Percentiles rank a stretch among this genome's conserved stretches.
Conservation (phyloP, 179 eudicot species). For the Camellia oleifera region DNA sequence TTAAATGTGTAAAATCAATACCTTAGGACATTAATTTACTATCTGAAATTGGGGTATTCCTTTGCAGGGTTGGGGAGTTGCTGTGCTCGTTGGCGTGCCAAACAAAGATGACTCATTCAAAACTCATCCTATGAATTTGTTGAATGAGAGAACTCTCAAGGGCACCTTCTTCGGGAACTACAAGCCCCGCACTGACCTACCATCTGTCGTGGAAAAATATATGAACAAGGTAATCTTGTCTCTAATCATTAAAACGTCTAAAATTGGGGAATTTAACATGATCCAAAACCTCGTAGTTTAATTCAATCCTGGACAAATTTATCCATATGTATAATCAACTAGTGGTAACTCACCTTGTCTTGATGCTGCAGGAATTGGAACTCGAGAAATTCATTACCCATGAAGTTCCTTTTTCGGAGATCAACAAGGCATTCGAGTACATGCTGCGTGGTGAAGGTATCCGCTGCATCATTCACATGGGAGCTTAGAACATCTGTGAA, state of each 20-base stretch:
- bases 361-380: conserved; percentile 45
- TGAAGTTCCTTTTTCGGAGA: conserved; percentile 50
- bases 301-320: background rate
- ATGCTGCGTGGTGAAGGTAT: conserved; percentile 63
- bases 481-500: conserved; percentile 2
- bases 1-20: background rate
- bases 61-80: conserved; percentile 28
- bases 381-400: conserved; percentile 77
- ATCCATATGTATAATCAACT: background rate
- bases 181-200: conserved; percentile 48
- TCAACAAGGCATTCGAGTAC: conserved; percentile 71
- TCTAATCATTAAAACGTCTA: background rate
- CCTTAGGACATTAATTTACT: too few species aligned
- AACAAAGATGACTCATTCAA: conserved; percentile 22
- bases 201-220: conserved; percentile 57
- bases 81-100: conserved; percentile 28
- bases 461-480: conserved; percentile 71
- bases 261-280: background rate
- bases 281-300: background rate
- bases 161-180: conserved; percentile 75
- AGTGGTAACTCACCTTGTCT: background rate
- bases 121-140: conserved; percentile 38
- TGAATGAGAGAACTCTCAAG: conserved; percentile 70
- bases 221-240: conserved; percentile 26
- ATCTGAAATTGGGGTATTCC: background rate